A percentile compares a stretch with the other conserved stretches of the same genome.
Conservation (phyloP, 495 filamentous ascomycete genomes). For the Penicillium samsonianum region DNA sequence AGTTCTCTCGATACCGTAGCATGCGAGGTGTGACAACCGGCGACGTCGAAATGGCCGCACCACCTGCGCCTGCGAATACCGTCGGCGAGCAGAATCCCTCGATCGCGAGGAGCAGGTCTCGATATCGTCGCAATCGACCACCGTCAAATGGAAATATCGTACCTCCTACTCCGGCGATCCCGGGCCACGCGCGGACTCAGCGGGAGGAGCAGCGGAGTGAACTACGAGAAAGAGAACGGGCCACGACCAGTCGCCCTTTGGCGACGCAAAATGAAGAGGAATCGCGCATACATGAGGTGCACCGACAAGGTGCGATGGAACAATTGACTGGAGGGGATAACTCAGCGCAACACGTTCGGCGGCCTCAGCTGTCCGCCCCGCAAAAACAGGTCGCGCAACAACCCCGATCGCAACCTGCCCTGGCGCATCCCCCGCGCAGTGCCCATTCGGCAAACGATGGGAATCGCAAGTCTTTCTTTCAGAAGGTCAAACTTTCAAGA, state of each 20-base stretch:
- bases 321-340: conserved; percentile 34
- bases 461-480: conserved; percentile 28
- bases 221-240: conserved; percentile 12
- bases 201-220: conserved; percentile 1
- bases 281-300: conserved; percentile 45
- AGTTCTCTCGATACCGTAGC: conserved; percentile 44
- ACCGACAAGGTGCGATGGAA: conserved; percentile 40
- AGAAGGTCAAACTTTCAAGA: conserved; percentile 29
- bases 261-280: conserved; percentile 27
- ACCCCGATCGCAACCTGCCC: not conserved
- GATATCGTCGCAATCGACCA: conserved; percentile 53
- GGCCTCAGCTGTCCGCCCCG: conserved; percentile 12
- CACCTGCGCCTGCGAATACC: not conserved
- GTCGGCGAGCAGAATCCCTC: conserved; percentile 31
- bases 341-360: conserved; percentile 22
- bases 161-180: conserved; percentile 30
- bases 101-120: conserved; percentile 59
- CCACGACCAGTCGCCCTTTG: not conserved
- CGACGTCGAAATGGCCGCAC: conserved; percentile 5
- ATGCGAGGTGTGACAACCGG: conserved; percentile 10
- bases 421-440: conserved; percentile 1
- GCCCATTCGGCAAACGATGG: not conserved
- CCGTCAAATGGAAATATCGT: conserved; percentile 23
- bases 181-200: conserved; percentile 21
- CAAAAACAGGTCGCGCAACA: not conserved